Evolutionary conservation across 352 stramenopile genomes (phyloP), one percentile per base, ranked within the genome.

Genomic region (Saprolegnia diclina): DNA sequence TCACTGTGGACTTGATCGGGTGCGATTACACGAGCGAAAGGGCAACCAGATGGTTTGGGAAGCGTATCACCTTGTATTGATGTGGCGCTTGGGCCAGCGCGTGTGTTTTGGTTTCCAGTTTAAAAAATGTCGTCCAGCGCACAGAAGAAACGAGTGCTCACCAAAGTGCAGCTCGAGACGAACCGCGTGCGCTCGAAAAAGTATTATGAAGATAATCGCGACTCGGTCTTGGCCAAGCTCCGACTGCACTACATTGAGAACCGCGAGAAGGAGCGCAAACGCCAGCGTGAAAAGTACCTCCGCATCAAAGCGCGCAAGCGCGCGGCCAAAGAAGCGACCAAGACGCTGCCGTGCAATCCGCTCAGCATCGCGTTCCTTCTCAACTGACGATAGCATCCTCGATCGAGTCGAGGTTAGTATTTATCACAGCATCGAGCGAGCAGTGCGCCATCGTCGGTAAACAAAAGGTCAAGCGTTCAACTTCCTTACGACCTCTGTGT

Each of bases 201-300:
- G 42, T 69, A 69, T 37, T 69, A 69, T 38, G 53, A 69, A 61
- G 45, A 52, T 6, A 52, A 69, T 37, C 53, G 54, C 18, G 46
- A 59, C 53, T 38, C 53, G 16, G 63, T 69, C 7, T 45, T 69
- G 18, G 44, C 53, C 26, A 69, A 69, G 53, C 50, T 69, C 13
- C 63, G 63, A 4, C 9, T 32, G 18, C 29, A 69, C 21, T 69
- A 69, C 53, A 24, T 38, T 10, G 46, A 56, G 19, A 69, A 69
- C 45, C 48, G 53, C 13, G 63, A 69, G 1, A 59, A 63, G n/a
- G 63, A 69, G 42, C 48, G 63, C 48, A 10, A 69, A 37, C 63
- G 63, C 46, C 63, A 69, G 38, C 63, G 63, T 9, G 63, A 69
- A 69, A 69, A 69, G 38, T 69, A 69, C 53, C 35, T 52, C 45